Evolutionary conservation across 148 eudicot genomes (phyloP).

Genomic region (Persicaria maculosa): DNA sequence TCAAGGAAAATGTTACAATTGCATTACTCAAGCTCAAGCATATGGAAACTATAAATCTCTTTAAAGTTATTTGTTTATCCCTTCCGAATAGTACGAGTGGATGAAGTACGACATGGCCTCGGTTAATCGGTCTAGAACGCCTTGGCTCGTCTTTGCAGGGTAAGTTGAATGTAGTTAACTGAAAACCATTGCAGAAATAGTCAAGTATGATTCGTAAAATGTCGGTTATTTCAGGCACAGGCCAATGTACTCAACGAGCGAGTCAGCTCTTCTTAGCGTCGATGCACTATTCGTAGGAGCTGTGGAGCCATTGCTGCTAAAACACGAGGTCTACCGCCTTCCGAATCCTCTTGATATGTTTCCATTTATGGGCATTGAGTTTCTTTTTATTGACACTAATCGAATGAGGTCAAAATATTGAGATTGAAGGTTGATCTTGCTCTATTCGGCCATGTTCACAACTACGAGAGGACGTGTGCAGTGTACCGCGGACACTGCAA

Average conservation of each 20-base stretch:
- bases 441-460: conserved; percentile 17
- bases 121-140: conserved; percentile 65
- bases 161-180: conserved; percentile 14
- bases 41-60: neutral
- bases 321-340: conserved; percentile 43
- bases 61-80: neutral
- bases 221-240: conserved; percentile 49
- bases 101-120: conserved; percentile 70
- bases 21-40: neutral
- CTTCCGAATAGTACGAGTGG: conserved; percentile 11
- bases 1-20: too few species aligned
- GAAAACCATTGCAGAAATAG: neutral
- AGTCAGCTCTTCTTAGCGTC: conserved; percentile 20
- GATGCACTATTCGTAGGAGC: conserved; percentile 38
- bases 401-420: neutral
- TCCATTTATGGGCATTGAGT: neutral
- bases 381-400: neutral
- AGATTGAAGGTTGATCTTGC: conserved; percentile 16
- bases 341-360: neutral
- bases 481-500: conserved; percentile 48
- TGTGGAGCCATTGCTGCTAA: conserved; percentile 69
- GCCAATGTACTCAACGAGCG: conserved; percentile 61
- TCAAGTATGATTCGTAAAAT: too few species aligned
- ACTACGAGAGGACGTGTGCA: conserved; percentile 35
- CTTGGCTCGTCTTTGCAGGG: conserved; percentile 82